A percentile compares a stretch with the other conserved stretches of the same genome.
These are phyloP conservation scores for Turnera subulata DNA, from an alignment of 345 rosid species.

Conservation along the genomic window DNA sequence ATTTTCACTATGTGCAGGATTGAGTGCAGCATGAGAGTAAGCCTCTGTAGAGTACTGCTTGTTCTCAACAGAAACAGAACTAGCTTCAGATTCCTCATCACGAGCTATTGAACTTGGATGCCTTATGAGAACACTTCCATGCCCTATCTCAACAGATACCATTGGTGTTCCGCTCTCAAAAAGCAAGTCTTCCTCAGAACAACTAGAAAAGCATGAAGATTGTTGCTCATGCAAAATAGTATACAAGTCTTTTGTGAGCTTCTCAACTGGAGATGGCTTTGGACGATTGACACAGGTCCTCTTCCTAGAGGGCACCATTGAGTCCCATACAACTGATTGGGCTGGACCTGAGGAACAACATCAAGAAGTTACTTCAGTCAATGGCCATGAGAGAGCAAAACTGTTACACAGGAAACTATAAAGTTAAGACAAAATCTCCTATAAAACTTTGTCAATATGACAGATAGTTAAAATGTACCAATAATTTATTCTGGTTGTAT, in stretches of 20 bases:
- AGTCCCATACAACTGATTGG: slow-evolving; percentile 86
- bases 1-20: slow-evolving; percentile 38
- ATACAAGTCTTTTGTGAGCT: slow-evolving; percentile 81
- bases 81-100: slow-evolving; percentile 97
- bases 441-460: too few relatives aligned
- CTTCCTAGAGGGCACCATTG: slow-evolving; percentile 81
- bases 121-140: slow-evolving; percentile 85
- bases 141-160: slow-evolving; percentile 97
- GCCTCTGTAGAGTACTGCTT: slow-evolving; percentile 49
- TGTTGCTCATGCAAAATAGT: slow-evolving; percentile 93
- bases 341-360: slow-evolving; percentile 59
- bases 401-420: too few relatives aligned
- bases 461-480: too few relatives aligned
- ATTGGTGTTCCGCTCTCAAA: slow-evolving; percentile 82
- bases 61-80: slow-evolving; percentile 87
- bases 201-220: slow-evolving; percentile 79
- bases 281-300: slow-evolving; percentile 82
- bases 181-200: slow-evolving; percentile 91
- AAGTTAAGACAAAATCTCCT: not conserved
- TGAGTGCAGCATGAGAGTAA: slow-evolving; percentile 45
- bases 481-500: too few relatives aligned
- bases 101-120: slow-evolving; percentile 77
- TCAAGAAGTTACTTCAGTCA: not conserved
- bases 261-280: slow-evolving; percentile 83
- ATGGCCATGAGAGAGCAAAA: too few relatives aligned